Evolutionary conservation across 495 filamentous ascomycete genomes (phyloP), one percentile per base, ranked within the genome.

Genomic region (Durotheca rogersii): DNA sequence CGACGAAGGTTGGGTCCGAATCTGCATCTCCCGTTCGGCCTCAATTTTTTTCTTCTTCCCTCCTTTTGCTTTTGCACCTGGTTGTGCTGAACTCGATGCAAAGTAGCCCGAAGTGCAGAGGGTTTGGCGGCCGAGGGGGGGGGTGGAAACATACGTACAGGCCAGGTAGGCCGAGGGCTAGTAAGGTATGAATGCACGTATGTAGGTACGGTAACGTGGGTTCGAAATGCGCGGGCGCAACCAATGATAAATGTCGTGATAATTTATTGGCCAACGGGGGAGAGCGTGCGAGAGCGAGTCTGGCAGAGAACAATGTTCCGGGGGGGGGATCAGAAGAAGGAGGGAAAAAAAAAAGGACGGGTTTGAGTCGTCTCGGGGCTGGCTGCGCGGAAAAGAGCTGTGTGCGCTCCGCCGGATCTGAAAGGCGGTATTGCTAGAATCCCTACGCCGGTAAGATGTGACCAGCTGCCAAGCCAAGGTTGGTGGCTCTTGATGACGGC

Each of bases 201-300:
- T n/a, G n/a, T n/a, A n/a, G n/a, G n/a, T n/a, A n/a, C n/a, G n/a
- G n/a, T n/a, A n/a, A n/a, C n/a, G n/a, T n/a, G n/a, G n/a, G n/a
- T n/a, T n/a, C n/a, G n/a, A n/a, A n/a, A n/a, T n/a, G n/a, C n/a
- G n/a, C n/a, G n/a, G n/a, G 49, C 49, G 34, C 43, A 40, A 51
- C 56, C 50, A 63, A 49, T 44, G 48, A 53, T 46, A 47, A 43
- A 39, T 53, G 61, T 55, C 45, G 58, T 40, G 30, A 10, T 23
- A n/a, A 47, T 41, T 56, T 61, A 61, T 62, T 65, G 56, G 65
- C 50, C 48, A 48, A 49, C 30, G 48, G 51, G 52, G 39, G 49
- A 33, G 47, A 50, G 56, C 32, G n/a, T n/a, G n/a, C n/a, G n/a
- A n/a, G n/a, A n/a, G n/a, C n/a, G n/a, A n/a, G n/a, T n/a, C n/a